These are phyloP conservation scores for Dovyalis caffra DNA, from an alignment of 345 rosid species.

Conservation along the genomic window DNA sequence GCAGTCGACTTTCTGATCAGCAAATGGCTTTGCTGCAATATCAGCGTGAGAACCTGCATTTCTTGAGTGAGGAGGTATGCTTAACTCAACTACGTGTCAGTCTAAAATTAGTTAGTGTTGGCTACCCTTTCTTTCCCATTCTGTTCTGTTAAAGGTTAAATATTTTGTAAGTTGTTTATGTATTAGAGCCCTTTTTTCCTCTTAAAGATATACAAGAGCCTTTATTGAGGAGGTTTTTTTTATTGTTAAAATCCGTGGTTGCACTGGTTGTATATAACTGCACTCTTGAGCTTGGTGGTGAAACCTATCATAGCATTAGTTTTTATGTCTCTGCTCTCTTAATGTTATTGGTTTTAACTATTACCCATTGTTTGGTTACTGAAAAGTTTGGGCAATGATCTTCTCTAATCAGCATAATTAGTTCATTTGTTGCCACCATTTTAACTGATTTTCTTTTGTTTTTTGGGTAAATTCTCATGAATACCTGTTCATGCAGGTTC, in stretches of 20 bases:
- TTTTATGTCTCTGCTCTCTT: not conserved
- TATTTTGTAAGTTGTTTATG: not conserved
- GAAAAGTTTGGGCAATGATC: not conserved
- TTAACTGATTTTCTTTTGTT: not conserved
- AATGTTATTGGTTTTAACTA: not conserved
- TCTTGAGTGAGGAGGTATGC: conserved; percentile 87
- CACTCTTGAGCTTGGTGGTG: not conserved
- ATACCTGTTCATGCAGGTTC: conserved; percentile 55
- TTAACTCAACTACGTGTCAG: not conserved
- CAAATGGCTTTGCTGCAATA: conserved; percentile 95
- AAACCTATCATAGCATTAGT: not conserved
- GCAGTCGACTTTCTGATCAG: conserved; percentile 91
- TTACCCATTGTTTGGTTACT: conserved; percentile 1
- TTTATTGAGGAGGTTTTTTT: not conserved
- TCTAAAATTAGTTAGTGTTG: not conserved
- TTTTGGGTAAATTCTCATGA: not conserved
- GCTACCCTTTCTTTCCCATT: not conserved
- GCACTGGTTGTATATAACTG: not conserved
- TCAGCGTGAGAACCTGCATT: conserved; percentile 96
- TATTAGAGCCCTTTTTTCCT: too few relatives aligned
- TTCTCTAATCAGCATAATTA: conserved; percentile 4
- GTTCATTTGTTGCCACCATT: conserved; percentile 5
- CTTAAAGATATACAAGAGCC: too few relatives aligned
- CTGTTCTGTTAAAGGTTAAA: not conserved
- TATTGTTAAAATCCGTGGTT: not conserved